A percentile compares a stretch with the other conserved stretches of the same genome.
These are phyloP conservation scores for Tetrapisispora iriomotensis DNA, from an alignment of 805 yeast genomes.

Conservation along the genomic window DNA sequence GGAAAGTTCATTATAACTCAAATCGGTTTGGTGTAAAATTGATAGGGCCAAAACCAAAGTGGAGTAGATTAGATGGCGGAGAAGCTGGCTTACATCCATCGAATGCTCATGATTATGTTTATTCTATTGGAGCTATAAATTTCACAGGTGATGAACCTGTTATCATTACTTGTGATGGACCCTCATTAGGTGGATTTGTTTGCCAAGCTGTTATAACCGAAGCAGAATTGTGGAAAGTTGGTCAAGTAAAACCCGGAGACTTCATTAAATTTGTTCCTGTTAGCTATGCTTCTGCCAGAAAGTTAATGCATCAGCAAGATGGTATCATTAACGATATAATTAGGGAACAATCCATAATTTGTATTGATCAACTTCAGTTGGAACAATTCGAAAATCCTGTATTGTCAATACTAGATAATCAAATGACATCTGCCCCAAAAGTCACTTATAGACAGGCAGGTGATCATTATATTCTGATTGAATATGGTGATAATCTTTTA, in stretches of 20 bases:
- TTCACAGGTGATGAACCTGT: conserved; percentile 99
- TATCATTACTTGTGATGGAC: conserved; percentile 93
- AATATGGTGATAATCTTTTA: conserved; percentile 83
- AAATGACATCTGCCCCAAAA: conserved; percentile 54
- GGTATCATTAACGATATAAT: conserved; percentile 36
- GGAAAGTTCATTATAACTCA: conserved; percentile 97
- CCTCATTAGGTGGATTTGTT: conserved; percentile 94
- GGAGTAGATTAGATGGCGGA: conserved; percentile 97
- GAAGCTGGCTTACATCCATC: conserved; percentile 98
- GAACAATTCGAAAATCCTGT: conserved; percentile 56
- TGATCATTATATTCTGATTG: conserved; percentile 84
- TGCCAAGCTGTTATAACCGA: conserved; percentile 94
- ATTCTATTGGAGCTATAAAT: conserved; percentile 91
- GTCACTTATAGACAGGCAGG: conserved; percentile 94
- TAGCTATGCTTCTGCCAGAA: conserved; percentile 54
- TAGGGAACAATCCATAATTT: conserved; percentile 3
- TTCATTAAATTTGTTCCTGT: conserved; percentile 71
- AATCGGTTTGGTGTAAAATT: conserved; percentile 93
- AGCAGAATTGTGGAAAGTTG: conserved; percentile 97
- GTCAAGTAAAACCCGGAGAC: conserved; percentile 96
- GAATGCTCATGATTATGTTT: conserved; percentile 96
- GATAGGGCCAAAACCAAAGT: conserved; percentile 89
- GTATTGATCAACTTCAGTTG: conserved; percentile 12
- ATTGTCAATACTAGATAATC: conserved; percentile 36
- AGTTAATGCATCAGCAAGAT: conserved; percentile 55